These are phyloP conservation scores for Coelastrella sp. DNA, from an alignment of 139 green algal species.

Conservation along the genomic window DNA sequence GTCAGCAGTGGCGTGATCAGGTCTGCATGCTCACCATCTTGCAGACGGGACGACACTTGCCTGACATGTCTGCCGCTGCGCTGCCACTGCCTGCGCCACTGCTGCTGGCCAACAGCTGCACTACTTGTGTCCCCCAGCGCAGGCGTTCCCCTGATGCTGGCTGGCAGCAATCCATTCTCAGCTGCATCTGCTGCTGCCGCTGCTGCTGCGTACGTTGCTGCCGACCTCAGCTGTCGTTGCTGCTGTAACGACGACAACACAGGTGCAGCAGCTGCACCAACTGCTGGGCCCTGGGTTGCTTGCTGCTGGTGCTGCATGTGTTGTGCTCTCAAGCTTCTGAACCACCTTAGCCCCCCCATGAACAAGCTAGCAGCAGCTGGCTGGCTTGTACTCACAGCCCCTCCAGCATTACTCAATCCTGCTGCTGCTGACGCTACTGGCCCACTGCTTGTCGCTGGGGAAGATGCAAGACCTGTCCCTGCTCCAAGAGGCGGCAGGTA, in stretches of 20 bases:
- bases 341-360: not conserved
- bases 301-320: conserved; percentile 9
- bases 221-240: conserved; percentile 2
- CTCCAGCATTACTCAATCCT: not conserved
- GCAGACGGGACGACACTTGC: not conserved
- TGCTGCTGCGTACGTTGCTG: conserved; percentile 29
- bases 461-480: not conserved
- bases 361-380: not conserved
- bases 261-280: not conserved
- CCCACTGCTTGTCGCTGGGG: not conserved
- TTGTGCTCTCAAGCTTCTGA: not conserved
- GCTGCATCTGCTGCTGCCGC: conserved; percentile 28
- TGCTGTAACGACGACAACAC: not conserved
- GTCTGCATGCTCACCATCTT: not conserved
- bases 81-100: conserved; percentile 12
- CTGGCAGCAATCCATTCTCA: conserved; percentile 19
- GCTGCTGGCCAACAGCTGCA: not conserved
- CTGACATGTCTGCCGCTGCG: not conserved
- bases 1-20: not conserved
- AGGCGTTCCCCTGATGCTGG: not conserved
- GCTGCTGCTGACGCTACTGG: conserved; percentile 4
- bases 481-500: not conserved
- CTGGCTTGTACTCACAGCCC: not conserved
- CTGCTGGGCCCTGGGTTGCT: not conserved
- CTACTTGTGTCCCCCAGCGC: no score